Percentiles rank a stretch among this genome's conserved stretches.
Conservation (phyloP, 164 flowering plant genomes). For the Vitis labrusca region DNA sequence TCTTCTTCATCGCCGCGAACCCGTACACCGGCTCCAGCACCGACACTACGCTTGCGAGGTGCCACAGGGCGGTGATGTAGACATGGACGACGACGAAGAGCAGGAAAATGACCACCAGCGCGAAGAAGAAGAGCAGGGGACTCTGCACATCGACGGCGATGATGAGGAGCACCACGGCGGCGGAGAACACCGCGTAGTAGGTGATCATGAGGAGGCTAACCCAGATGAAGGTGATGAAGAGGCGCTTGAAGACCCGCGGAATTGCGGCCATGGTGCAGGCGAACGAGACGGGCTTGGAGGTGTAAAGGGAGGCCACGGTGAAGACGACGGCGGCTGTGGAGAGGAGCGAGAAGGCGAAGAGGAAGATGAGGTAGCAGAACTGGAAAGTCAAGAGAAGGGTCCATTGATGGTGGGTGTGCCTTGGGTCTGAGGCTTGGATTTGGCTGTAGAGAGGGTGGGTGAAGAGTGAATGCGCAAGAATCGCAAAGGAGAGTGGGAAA, state of each 20-base stretch:
- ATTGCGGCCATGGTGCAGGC: slow-evolving; percentile 64
- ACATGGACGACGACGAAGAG: slow-evolving; percentile 69
- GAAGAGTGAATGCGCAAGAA: slow-evolving; percentile 82
- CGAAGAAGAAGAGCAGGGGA: slow-evolving; percentile 30
- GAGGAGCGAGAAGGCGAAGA: slow-evolving; percentile 89
- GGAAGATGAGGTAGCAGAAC: slow-evolving; percentile 71
- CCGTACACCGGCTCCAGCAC: slow-evolving; percentile 88
- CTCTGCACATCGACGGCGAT: slow-evolving; percentile 44
- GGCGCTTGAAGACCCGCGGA: slow-evolving; percentile 66
- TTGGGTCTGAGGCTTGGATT: slow-evolving; percentile 26
- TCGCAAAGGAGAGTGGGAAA: slow-evolving; percentile 90
- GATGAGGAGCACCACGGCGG: slow-evolving; percentile 36
- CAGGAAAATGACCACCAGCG: slow-evolving; percentile 25
- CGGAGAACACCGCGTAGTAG: slow-evolving; percentile 49
- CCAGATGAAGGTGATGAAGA: slow-evolving; percentile 66
- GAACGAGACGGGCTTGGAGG: slow-evolving; percentile 76
- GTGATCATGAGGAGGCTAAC: slow-evolving; percentile 54
- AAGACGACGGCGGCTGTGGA: slow-evolving; percentile 95
- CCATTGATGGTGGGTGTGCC: slow-evolving; percentile 38
- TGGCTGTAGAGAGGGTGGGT: slow-evolving; percentile 61
- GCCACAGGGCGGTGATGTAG: slow-evolving; percentile 90
- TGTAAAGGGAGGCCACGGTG: slow-evolving; percentile 87
- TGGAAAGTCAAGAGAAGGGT: slow-evolving; percentile 54
- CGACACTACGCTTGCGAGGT: slow-evolving; percentile 84
- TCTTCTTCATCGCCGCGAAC: slow-evolving; percentile 81